Evolutionary conservation across 495 filamentous ascomycete genomes (phyloP).

Genomic region (Neurospora sp.): DNA sequence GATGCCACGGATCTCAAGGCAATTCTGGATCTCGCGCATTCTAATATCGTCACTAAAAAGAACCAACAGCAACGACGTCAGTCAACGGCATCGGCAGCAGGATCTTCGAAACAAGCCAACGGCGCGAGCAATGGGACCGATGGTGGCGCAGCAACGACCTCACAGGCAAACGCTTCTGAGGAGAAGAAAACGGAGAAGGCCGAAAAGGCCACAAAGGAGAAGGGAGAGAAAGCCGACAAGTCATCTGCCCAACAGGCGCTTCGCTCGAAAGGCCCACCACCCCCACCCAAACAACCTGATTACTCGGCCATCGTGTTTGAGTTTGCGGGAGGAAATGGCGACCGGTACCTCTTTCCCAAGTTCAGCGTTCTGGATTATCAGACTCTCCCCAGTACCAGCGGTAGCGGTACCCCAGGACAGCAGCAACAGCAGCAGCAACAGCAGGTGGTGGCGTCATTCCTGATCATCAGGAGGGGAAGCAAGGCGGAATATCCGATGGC

Average conservation of each 20-base stretch:
- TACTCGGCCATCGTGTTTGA: conserved; percentile 73
- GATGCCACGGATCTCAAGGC: conserved; percentile 35
- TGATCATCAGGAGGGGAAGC: conserved; percentile 52
- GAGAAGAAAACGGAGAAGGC: neutral
- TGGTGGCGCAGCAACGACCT: conserved; percentile 14
- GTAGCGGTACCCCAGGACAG: neutral
- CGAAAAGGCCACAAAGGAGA: neutral
- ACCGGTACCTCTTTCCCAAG: conserved; percentile 84
- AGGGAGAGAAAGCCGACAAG: neutral
- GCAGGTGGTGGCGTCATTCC: conserved; percentile 52
- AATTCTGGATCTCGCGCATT: conserved; percentile 25
- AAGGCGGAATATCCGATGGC: conserved; percentile 39
- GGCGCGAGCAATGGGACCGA: conserved; percentile 13
- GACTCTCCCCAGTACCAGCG: conserved; percentile 17
- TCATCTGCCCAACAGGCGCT: conserved; percentile 28
- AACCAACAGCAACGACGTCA: conserved; percentile 13
- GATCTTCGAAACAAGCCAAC: conserved; percentile 15
- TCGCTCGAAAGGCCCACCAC: conserved; percentile 43
- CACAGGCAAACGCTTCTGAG: conserved; percentile 7
- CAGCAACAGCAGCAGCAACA: conserved; percentile 2
- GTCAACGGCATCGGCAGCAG: conserved; percentile 6
- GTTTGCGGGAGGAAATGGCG: conserved; percentile 68
- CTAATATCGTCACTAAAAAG: conserved; percentile 20
- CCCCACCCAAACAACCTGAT: conserved; percentile 43
- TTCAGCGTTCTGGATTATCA: conserved; percentile 70